Conservation (phyloP, 345 rosid species). For the Hibiscus trionum region DNA sequence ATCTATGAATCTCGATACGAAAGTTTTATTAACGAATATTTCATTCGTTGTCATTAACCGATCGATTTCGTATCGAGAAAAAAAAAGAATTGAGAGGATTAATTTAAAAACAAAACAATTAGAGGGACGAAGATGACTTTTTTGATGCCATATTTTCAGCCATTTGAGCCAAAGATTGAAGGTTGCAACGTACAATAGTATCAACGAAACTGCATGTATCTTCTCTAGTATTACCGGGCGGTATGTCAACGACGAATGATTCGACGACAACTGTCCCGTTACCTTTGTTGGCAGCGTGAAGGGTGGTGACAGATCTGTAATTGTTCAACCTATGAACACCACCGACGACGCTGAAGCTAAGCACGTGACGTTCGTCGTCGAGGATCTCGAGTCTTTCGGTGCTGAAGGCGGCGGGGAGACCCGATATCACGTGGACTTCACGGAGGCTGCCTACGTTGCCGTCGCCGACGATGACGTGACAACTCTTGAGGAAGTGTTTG, state of each 20-base stretch:
- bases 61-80: conserved; percentile 16
- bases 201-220: conserved; percentile 71
- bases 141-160: conserved; percentile 44
- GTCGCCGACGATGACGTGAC: conserved; percentile 61
- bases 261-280: conserved; percentile 60
- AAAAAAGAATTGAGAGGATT: conserved; percentile 7
- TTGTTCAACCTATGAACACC: conserved; percentile 76
- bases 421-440: conserved; percentile 74
- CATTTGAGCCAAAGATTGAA: conserved; percentile 70
- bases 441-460: conserved; percentile 71
- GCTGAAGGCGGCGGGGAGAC: conserved; percentile 74
- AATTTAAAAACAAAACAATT: neutral
- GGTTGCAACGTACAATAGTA: conserved; percentile 82
- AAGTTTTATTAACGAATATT: neutral
- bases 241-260: conserved; percentile 84
- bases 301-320: conserved; percentile 81
- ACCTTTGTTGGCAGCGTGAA: conserved; percentile 40
- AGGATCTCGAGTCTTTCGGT: conserved; percentile 78
- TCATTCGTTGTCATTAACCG: neutral
- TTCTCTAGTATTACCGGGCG: conserved; percentile 69
- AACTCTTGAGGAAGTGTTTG: conserved; percentile 71
- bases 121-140: neutral
- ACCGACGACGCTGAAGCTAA: conserved; percentile 79
- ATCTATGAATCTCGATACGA: neutral
- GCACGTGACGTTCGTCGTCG: conserved; percentile 68